A percentile compares a stretch with the other conserved stretches of the same genome.
phyloP scores from a whole-genome alignment of 192 early-diverging fungal species.

The Coemansia guatemalensis region DNA sequence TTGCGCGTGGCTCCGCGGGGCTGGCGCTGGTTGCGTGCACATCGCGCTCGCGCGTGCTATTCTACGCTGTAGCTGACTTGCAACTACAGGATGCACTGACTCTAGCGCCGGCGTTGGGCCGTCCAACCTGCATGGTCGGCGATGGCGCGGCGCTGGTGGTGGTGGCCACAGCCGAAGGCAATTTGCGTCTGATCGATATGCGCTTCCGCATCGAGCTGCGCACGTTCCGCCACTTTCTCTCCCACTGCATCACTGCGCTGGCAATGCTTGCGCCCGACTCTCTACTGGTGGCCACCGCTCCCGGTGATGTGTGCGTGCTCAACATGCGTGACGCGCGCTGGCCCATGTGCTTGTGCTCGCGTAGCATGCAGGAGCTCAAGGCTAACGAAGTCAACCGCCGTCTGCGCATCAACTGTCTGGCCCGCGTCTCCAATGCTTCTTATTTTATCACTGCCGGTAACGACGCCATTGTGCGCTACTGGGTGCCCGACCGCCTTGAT shows the following conservation, averaged over 20 bases:
- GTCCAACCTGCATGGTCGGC: constrained; percentile 24
- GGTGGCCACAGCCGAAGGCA: constrained; percentile 34
- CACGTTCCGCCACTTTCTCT: constrained; percentile 28
- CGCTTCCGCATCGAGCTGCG: constrained; percentile 44
- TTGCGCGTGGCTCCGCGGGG: constrained; percentile 15
- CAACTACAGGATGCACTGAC: constrained; percentile 13
- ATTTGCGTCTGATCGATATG: constrained; percentile 32
- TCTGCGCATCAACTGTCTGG: constrained; percentile 61
- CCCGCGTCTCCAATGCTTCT: constrained; percentile 54
- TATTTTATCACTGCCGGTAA: constrained; percentile 78
- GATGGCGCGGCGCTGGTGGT: constrained; percentile 20
- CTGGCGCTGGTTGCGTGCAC: constrained; percentile 37
- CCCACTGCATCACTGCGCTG: constrained; percentile 27
- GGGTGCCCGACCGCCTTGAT: constrained; percentile 70
- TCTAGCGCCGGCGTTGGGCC: constrained; percentile 21
- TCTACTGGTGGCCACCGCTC: constrained; percentile 31
- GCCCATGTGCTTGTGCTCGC: constrained; percentile 53
- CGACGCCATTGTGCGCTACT: constrained; percentile 86
- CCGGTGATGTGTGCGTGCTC: constrained; percentile 38
- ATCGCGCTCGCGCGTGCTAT: constrained; percentile 45
- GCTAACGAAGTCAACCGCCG: constrained; percentile 55
- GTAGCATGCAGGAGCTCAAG: constrained; percentile 60
- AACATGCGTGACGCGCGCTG: constrained; percentile 41
- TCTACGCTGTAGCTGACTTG: constrained; percentile 22
- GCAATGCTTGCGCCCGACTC: constrained; percentile 19